Percentiles rank a stretch among this genome's conserved stretches.
Evolutionary conservation across 1,284 basidiomycete species (phyloP).

Genomic region (Thelephora terrestris): DNA sequence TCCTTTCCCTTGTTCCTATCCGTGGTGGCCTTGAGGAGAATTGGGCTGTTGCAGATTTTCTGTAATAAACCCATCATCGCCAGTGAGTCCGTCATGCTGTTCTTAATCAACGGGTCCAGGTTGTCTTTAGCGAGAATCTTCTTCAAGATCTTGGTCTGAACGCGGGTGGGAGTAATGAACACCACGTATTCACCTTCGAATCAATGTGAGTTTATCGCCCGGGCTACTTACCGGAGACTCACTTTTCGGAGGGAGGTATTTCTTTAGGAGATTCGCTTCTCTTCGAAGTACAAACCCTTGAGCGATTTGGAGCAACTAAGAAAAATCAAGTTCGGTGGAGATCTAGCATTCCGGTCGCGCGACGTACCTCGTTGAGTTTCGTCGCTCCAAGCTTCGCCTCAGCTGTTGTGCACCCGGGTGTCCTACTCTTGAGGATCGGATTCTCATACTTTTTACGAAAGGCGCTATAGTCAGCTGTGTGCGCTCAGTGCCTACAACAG

Average conservation of each 20-base stretch:
- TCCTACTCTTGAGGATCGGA: constrained; percentile 83
- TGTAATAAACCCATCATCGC: constrained; percentile 73
- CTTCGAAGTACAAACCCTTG: constrained; percentile 87
- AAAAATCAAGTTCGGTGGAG: constrained; percentile 1
- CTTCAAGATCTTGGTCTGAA: constrained; percentile 78
- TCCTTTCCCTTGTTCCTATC: constrained; percentile 43
- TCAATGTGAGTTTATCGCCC: neutral
- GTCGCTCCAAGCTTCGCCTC: constrained; percentile 71
- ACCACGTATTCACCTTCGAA: constrained; percentile 84
- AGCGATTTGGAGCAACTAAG: constrained; percentile 66
- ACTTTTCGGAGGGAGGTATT: constrained; percentile 90
- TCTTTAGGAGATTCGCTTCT: constrained; percentile 72
- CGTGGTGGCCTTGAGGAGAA: constrained; percentile 67
- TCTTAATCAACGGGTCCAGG: constrained; percentile 53
- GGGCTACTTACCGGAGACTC: constrained; percentile 21
- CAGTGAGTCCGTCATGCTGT: constrained; percentile 71
- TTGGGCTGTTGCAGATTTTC: constrained; percentile 91
- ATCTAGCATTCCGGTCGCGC: constrained; percentile 2
- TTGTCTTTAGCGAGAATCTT: constrained; percentile 64
- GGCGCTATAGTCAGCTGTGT: constrained; percentile 55
- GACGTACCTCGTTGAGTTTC: constrained; percentile 56
- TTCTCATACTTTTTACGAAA: constrained; percentile 81
- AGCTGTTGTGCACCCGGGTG: constrained; percentile 62
- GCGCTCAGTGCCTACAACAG: neutral
- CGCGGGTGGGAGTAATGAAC: constrained; percentile 73